Evolutionary conservation across 2,329 filamentous ascomycete genomes (phyloP).

Genomic region (Xylariaceae sp.): DNA sequence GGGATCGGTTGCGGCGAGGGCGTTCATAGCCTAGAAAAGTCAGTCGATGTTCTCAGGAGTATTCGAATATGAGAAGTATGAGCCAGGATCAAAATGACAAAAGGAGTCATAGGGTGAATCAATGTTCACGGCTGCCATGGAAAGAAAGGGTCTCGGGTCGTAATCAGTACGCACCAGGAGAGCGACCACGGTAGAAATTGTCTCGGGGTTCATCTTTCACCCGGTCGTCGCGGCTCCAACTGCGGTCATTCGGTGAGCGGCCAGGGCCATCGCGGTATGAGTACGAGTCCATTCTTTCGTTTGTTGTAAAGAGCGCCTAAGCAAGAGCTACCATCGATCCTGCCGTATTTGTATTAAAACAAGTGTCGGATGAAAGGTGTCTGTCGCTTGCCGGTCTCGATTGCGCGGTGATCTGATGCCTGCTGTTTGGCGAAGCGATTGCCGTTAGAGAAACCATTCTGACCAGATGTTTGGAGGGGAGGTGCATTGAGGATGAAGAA

Average conservation of each 20-base stretch:
- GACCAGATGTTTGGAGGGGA: conserved; percentile 22
- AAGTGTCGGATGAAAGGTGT: no score
- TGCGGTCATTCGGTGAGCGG: conserved; percentile 50
- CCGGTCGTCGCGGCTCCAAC: conserved; percentile 52
- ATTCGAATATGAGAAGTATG: conserved; percentile 11
- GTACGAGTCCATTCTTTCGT: conserved; percentile 50
- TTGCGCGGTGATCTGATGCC: conserved; percentile 27
- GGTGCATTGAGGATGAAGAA: conserved; percentile 19
- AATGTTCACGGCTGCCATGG: no score
- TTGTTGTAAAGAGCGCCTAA: not conserved
- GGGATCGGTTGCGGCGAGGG: conserved; percentile 57
- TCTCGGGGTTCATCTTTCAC: conserved; percentile 52
- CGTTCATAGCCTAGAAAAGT: conserved; percentile 49
- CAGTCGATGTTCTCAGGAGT: conserved; percentile 8
- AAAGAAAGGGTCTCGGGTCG: no score
- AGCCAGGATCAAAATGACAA: conserved; percentile 4
- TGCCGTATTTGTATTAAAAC: conserved; percentile 17
- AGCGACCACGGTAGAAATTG: conserved; percentile 62
- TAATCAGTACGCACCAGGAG: conserved; percentile 56
- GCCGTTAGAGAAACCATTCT: conserved; percentile 53
- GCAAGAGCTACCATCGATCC: conserved; percentile 4
- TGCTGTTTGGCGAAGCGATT: conserved; percentile 48
- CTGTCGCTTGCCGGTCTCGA: no score
- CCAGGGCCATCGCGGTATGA: conserved; percentile 48
- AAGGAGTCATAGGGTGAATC: no score